Conservation (phyloP, 2,329 filamentous ascomycete species). For the Phaeosphaeria sp. region DNA sequence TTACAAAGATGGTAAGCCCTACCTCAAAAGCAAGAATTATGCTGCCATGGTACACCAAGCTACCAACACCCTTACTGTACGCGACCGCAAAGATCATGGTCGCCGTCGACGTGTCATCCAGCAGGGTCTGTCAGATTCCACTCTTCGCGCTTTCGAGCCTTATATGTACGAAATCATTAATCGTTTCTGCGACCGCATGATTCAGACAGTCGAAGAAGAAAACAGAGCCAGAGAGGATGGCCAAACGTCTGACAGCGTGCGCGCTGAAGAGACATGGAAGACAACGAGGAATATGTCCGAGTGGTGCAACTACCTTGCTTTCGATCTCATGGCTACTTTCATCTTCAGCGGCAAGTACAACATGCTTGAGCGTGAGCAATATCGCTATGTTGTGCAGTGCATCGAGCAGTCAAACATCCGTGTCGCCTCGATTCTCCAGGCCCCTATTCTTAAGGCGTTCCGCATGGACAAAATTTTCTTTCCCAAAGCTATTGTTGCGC, state of each 20-base stretch:
- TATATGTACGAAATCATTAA: slow-evolving; percentile 4
- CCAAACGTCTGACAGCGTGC: neutral
- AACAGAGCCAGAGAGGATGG: neutral
- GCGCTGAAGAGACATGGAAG: neutral
- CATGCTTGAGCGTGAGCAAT: slow-evolving; percentile 37
- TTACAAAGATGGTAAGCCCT: slow-evolving; percentile 12
- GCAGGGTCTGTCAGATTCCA: slow-evolving; percentile 8
- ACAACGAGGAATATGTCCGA: slow-evolving; percentile 48
- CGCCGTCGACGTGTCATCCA: slow-evolving; percentile 11
- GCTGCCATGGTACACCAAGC: slow-evolving; percentile 18
- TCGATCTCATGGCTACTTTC: slow-evolving; percentile 16
- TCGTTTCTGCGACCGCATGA: slow-evolving; percentile 17
- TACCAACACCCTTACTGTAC: slow-evolving; percentile 9
- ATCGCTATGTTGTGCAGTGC: slow-evolving; percentile 44
- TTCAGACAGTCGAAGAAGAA: slow-evolving; percentile 20
- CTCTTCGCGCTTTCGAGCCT: slow-evolving; percentile 6
- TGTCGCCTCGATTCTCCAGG: slow-evolving; percentile 36
- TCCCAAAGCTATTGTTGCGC: slow-evolving; percentile 31
- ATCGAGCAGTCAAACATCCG: slow-evolving; percentile 47
- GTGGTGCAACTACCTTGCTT: slow-evolving; percentile 40
- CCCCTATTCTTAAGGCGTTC: slow-evolving; percentile 26
- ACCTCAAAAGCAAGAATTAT: slow-evolving; percentile 15
- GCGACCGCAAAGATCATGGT: slow-evolving; percentile 8
- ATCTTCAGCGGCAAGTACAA: slow-evolving; percentile 40
- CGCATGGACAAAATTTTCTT: slow-evolving; percentile 44